phyloP scores from a whole-genome alignment of 2,329 filamentous ascomycete species.

The Fusarium udum region DNA sequence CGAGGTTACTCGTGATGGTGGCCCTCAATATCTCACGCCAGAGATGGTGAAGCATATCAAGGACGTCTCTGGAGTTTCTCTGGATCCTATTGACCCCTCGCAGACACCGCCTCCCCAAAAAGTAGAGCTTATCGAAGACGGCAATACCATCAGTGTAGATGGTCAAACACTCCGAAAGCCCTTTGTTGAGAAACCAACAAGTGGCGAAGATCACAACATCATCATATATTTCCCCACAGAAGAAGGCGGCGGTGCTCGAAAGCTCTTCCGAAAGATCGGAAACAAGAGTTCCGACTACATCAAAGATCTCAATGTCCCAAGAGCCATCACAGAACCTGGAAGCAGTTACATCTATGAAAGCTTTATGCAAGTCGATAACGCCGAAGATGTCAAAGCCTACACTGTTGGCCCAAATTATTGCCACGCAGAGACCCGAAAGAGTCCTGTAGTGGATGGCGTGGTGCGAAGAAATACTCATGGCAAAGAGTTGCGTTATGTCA shows the following conservation, averaged over 20 bases:
- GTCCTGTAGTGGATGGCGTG: slow-evolving; percentile 94
- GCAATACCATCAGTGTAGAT: slow-evolving; percentile 88
- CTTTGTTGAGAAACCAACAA: slow-evolving; percentile 98
- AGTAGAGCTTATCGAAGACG: slow-evolving; percentile 89
- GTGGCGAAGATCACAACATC: slow-evolving; percentile 98
- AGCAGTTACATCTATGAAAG: slow-evolving; percentile 97
- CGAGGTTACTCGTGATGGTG: slow-evolving; percentile 93
- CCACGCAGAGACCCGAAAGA: slow-evolving; percentile 96
- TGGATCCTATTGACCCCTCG: slow-evolving; percentile 75
- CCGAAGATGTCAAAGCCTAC: slow-evolving; percentile 98
- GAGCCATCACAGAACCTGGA: slow-evolving; percentile 80
- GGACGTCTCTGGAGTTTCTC: slow-evolving; percentile 78
- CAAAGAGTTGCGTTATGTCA: slow-evolving; percentile 96
- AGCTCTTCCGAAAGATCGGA: slow-evolving; percentile 95
- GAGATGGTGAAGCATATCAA: slow-evolving; percentile 84
- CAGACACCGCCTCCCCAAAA: slow-evolving; percentile 71
- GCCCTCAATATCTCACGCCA: slow-evolving; percentile 78
- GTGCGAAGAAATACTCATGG: slow-evolving; percentile 96
- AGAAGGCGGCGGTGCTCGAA: slow-evolving; percentile 86
- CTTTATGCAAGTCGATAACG: slow-evolving; percentile 95
- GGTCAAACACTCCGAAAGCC: slow-evolving; percentile 85
- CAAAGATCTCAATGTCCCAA: slow-evolving; percentile 76
- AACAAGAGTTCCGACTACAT: slow-evolving; percentile 99
- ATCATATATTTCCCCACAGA: slow-evolving; percentile 95
- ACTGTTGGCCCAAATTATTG: slow-evolving; percentile 94